These are phyloP conservation scores for Vaccinium corymbosum DNA, from an alignment of 148 eudicot genomes.

Conservation along the genomic window DNA sequence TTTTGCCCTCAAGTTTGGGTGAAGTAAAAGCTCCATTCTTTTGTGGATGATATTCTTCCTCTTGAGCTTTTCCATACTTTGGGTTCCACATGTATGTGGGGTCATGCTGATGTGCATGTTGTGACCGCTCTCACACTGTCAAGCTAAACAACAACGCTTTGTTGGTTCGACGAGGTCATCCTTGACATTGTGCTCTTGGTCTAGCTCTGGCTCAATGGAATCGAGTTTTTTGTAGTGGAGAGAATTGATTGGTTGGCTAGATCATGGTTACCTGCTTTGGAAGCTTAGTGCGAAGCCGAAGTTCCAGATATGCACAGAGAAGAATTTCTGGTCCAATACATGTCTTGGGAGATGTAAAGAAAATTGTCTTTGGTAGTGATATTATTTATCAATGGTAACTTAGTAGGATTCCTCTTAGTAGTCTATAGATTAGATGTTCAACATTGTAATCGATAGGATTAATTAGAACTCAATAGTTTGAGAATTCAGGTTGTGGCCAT, in stretches of 20 bases:
- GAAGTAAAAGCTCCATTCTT: background rate
- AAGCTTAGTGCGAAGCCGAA: background rate
- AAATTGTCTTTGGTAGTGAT: background rate
- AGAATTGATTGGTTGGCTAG: background rate
- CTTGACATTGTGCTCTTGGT: background rate
- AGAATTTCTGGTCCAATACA: background rate
- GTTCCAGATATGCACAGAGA: background rate
- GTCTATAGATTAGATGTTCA: background rate
- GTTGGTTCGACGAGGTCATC: background rate
- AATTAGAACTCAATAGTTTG: background rate
- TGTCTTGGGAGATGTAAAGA: background rate
- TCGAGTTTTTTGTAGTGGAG: background rate
- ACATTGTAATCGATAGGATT: background rate
- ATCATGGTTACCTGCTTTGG: background rate
- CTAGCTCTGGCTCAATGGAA: background rate
- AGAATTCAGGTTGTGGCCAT: background rate
- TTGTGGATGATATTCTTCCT: background rate
- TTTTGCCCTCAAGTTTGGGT: background rate
- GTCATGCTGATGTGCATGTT: slow-evolving; percentile 3
- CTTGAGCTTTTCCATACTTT: background rate
- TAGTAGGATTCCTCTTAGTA: background rate
- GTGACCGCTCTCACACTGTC: background rate
- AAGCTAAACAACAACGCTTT: background rate
- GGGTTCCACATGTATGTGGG: background rate
- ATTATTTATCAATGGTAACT: background rate